Evolutionary conservation across 768 basidiomycete species (phyloP), one percentile per base, ranked within the genome.

Genomic region (Kwoniella bestiolae): DNA sequence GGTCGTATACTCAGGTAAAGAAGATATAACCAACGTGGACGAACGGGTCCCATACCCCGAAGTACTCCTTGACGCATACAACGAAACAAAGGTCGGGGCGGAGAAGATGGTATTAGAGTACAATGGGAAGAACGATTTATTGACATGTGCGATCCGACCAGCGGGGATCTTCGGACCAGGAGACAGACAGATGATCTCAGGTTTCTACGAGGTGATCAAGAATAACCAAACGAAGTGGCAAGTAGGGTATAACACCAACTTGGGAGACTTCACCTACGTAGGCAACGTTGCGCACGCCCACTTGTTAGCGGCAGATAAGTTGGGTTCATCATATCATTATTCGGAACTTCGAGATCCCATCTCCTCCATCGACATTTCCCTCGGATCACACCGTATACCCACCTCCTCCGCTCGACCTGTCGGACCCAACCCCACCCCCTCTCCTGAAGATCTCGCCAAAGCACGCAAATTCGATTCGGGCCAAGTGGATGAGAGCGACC

Each of bases 121-220:
- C 14, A 99, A 97, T 73, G 91, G 90, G 3, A 87, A 89, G 73
- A 86, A 86, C 23, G 92, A 91, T 14, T 84, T 98, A 5, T 81
- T 91, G 67, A 98, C 96, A 1, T 92, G 94, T 50, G 91, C 94
- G 14, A 82, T 98, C 46, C 84, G 96, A 41, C 95, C 95, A 1
- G 89, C 94, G 18, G 94, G 95, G 2, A 96, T 98, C 73, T 98
- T 97, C 74, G 96, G 96, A 14, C 93, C 94, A 5, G 94, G 95
- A 5, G 96, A 98, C 75, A 87, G 91, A 9, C 94, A 96, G 80
- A 85, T 87, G 69, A 87, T 94, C 82, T 82, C 85, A 1, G 91
- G 91, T n/a, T 83, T 95, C 35, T 88, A 87, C 79, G 83, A 89
- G 63, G 93, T 89, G 3, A 90, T 91, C 80, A 85, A 90, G 74